Percentiles rank a stretch among this genome's conserved stretches.
phyloP scores from a whole-genome alignment of 177 flowering plant species.

The Vitis hybrid region DNA sequence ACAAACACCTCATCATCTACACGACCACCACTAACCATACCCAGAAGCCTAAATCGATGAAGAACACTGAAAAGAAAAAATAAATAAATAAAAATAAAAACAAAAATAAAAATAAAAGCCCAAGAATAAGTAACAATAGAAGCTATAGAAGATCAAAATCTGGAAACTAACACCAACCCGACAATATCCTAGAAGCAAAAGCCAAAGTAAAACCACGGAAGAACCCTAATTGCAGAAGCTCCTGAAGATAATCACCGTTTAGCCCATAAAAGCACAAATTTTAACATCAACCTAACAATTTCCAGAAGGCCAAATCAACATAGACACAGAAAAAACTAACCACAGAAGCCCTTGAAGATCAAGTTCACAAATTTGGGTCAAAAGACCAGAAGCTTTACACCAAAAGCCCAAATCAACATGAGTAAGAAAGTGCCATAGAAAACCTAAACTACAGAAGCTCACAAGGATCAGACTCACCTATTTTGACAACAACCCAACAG shows the following conservation, averaged over 20 bases:
- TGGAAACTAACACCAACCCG: not conserved
- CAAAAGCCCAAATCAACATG: too few relatives aligned
- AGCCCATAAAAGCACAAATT: not conserved
- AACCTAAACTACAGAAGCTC: not conserved
- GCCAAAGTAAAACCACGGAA: too few relatives aligned
- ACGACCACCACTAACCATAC: too few relatives aligned
- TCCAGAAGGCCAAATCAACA: slow-evolving; percentile 15
- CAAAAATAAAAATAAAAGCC: not conserved
- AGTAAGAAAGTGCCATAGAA: too few relatives aligned
- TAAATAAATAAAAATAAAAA: not conserved
- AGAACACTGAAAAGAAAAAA: not conserved
- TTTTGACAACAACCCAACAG: slow-evolving; percentile 6
- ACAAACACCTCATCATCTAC: too few relatives aligned
- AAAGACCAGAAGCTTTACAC: not conserved
- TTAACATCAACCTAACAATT: slow-evolving; percentile 8
- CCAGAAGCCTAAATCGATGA: too few relatives aligned
- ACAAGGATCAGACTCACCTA: slow-evolving; percentile 3
- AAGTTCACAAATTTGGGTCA: slow-evolving; percentile 6
- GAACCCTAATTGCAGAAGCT: not conserved
- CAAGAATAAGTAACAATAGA: too few relatives aligned
- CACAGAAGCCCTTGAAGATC: slow-evolving; percentile 8
- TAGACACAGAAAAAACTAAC: slow-evolving; percentile 9
- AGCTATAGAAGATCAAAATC: too few relatives aligned
- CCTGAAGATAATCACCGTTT: not conserved
- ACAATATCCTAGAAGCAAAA: not conserved